A percentile compares a stretch with the other conserved stretches of the same genome.
Evolutionary conservation across 2,329 filamentous ascomycete genomes (phyloP).

Genomic region (Aureobasidium sp.): DNA sequence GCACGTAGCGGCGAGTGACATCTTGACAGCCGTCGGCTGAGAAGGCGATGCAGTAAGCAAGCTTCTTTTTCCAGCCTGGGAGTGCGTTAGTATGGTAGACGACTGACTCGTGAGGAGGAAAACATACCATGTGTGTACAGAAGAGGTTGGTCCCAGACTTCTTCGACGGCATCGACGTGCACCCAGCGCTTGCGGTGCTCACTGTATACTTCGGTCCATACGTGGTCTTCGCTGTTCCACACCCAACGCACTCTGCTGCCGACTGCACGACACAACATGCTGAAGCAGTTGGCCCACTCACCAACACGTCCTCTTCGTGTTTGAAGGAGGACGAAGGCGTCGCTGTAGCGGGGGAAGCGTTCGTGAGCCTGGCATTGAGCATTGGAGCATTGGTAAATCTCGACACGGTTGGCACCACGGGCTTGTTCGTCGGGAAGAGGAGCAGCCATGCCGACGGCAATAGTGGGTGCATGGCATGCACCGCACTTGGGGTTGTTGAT

Average conservation of each 20-base stretch:
- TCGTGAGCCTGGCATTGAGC: slow-evolving; percentile 68
- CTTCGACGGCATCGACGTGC: slow-evolving; percentile 93
- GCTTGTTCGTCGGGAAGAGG: slow-evolving; percentile 84
- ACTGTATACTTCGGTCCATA: slow-evolving; percentile 97
- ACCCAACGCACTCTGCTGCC: slow-evolving; percentile 91
- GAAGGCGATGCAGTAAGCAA: slow-evolving; percentile 95
- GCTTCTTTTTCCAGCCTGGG: slow-evolving; percentile 81
- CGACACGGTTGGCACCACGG: slow-evolving; percentile 76
- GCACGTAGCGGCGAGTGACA: slow-evolving; percentile 59
- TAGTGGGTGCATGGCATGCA: slow-evolving; percentile 71
- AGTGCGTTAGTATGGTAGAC: slow-evolving; percentile 15
- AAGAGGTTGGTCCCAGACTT: slow-evolving; percentile 87
- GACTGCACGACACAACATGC: slow-evolving; percentile 91
- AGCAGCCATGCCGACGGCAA: slow-evolving; percentile 71
- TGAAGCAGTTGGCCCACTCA: slow-evolving; percentile 98
- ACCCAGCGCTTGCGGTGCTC: slow-evolving; percentile 90
- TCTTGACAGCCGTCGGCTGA: slow-evolving; percentile 73
- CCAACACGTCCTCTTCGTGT: slow-evolving; percentile 78
- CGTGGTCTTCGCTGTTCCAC: slow-evolving; percentile 95
- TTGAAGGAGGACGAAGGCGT: slow-evolving; percentile 87
- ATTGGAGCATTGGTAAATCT: slow-evolving; percentile 80
- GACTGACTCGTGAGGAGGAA: neutral
- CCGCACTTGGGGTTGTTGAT: slow-evolving; percentile 90
- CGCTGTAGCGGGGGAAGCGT: slow-evolving; percentile 86
- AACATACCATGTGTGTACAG: slow-evolving; percentile 74